Evolutionary conservation across 1,284 basidiomycete genomes (phyloP).

Genomic region (Pseudozyma sp.): DNA sequence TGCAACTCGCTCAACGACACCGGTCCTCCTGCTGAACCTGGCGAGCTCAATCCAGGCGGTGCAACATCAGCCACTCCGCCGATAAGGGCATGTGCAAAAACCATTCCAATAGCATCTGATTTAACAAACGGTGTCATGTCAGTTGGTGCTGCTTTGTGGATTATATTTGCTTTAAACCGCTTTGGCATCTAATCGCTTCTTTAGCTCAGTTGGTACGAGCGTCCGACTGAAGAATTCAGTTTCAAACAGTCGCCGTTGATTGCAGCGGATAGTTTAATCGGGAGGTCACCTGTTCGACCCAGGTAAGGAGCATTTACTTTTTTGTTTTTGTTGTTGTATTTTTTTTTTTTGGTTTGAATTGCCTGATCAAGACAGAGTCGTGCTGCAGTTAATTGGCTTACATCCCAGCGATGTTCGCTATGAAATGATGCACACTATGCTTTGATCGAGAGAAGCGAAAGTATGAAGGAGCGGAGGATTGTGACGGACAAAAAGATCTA

Average conservation of each 20-base stretch:
- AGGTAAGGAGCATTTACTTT: slow-evolving; percentile 48
- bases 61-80: slow-evolving; percentile 2
- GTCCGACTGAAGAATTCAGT: slow-evolving; percentile 58
- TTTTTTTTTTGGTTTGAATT: too few species aligned
- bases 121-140: slow-evolving; percentile 2
- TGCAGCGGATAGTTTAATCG: slow-evolving; percentile 30
- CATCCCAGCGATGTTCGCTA: too few species aligned
- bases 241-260: slow-evolving; percentile 26
- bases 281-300: slow-evolving; percentile 56
- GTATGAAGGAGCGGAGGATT: too few species aligned
- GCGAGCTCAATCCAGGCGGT: slow-evolving; percentile 34
- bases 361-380: too few species aligned
- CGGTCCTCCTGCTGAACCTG: slow-evolving; percentile 26
- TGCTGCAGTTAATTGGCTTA: too few species aligned
- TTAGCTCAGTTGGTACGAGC: slow-evolving; percentile 61
- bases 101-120: slow-evolving; percentile 1
- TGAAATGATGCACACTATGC: too few species aligned
- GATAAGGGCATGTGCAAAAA: neutral
- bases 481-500: too few species aligned
- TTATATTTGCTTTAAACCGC: neutral
- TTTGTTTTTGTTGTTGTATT: too few species aligned
- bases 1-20: slow-evolving; percentile 45
- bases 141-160: neutral
- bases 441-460: too few species aligned
- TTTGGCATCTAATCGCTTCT: slow-evolving; percentile 13